These are phyloP conservation scores for Veloboletus limbatus DNA, from an alignment of 1,284 basidiomycete species.

Conservation along the genomic window DNA sequence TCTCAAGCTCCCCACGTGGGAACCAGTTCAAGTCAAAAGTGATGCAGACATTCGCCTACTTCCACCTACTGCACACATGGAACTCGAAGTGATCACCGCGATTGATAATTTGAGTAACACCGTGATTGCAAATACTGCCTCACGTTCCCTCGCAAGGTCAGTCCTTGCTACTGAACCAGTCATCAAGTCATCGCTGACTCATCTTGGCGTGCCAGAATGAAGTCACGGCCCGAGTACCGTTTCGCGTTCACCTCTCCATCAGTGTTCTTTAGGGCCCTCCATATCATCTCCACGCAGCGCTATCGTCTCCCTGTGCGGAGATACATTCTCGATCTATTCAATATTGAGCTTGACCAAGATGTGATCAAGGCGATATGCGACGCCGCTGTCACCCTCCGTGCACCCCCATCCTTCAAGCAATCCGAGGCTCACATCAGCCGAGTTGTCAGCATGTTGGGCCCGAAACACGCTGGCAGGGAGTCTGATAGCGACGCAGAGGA, in stretches of 20 bases:
- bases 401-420: slow-evolving; percentile 48
- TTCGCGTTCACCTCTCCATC: slow-evolving; percentile 75
- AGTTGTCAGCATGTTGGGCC: slow-evolving; percentile 56
- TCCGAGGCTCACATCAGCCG: slow-evolving; percentile 47
- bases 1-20: slow-evolving; percentile 77
- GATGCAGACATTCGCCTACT: slow-evolving; percentile 52
- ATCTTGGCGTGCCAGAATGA: slow-evolving; percentile 54
- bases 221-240: slow-evolving; percentile 73
- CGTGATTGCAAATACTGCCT: slow-evolving; percentile 91
- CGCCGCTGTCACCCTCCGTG: slow-evolving; percentile 47
- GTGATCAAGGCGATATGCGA: slow-evolving; percentile 53
- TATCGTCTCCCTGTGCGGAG: slow-evolving; percentile 89
- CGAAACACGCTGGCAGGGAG: slow-evolving; percentile 44
- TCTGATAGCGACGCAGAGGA: slow-evolving; percentile 63
- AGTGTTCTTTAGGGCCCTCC: slow-evolving; percentile 81
- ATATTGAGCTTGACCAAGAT: slow-evolving; percentile 66
- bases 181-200: not conserved
- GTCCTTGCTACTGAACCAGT: slow-evolving; percentile 18
- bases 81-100: slow-evolving; percentile 85
- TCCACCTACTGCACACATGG: slow-evolving; percentile 66
- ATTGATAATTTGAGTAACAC: slow-evolving; percentile 96
- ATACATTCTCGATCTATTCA: slow-evolving; percentile 93
- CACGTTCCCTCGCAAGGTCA: slow-evolving; percentile 80
- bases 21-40: slow-evolving; percentile 43
- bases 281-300: slow-evolving; percentile 82